A percentile compares a stretch with the other conserved stretches of the same genome.
These are phyloP conservation scores for Paecilomyces dactylethromorphus DNA, from an alignment of 2,329 filamentous ascomycete genomes.

Conservation along the genomic window DNA sequence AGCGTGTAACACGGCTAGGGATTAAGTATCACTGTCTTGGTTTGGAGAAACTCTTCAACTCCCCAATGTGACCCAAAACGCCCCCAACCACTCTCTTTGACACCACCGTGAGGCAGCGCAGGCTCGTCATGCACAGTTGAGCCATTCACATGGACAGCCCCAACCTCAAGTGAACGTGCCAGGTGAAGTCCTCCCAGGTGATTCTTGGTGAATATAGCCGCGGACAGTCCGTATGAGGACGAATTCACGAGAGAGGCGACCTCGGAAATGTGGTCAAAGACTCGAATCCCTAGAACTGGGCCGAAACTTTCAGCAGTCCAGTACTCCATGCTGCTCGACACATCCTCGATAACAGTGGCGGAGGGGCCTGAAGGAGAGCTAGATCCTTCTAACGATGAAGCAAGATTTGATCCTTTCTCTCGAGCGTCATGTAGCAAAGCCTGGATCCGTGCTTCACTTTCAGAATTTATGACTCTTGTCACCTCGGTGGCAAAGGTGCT, in stretches of 20 bases:
- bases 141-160: constrained; percentile 55
- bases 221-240: constrained; percentile 66
- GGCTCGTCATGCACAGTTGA: constrained; percentile 59
- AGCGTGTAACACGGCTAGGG: no score
- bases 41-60: constrained; percentile 51
- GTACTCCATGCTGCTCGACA: constrained; percentile 64
- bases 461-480: constrained; percentile 45
- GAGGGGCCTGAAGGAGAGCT: constrained; percentile 1
- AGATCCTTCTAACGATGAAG: constrained; percentile 6
- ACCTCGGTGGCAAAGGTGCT: no score
- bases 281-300: constrained; percentile 60
- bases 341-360: constrained; percentile 59
- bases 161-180: constrained; percentile 27
- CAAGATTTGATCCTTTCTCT: constrained; percentile 23
- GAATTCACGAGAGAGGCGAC: constrained; percentile 69
- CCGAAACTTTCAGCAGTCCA: constrained; percentile 71
- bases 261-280: constrained; percentile 56
- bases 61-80: constrained; percentile 47
- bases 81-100: constrained; percentile 54
- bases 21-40: constrained; percentile 44
- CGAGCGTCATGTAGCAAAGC: constrained; percentile 20
- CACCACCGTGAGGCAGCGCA: constrained; percentile 55
- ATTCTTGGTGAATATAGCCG: constrained; percentile 66
- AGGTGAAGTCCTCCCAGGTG: constrained; percentile 52
- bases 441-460: constrained; percentile 35